These are phyloP conservation scores for Bipolaris bicolor DNA, from an alignment of 2,329 filamentous ascomycete genomes.

Conservation along the genomic window DNA sequence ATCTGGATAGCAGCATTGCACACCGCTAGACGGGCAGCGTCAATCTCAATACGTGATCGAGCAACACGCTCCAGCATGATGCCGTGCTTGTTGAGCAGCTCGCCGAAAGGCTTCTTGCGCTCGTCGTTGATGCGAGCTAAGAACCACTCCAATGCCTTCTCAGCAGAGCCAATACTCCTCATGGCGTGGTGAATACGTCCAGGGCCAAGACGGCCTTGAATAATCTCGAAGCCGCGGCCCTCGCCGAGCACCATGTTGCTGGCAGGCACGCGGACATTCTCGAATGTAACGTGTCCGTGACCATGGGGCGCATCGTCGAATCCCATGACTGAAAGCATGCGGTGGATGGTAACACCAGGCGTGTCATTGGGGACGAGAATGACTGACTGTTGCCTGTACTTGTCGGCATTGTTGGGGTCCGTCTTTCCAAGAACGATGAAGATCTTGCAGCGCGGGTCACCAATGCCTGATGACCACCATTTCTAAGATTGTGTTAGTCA, in stretches of 20 bases:
- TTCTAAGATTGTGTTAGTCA: slow-evolving; percentile 72
- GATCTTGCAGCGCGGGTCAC: slow-evolving; percentile 87
- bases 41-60: slow-evolving; percentile 89
- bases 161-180: slow-evolving; percentile 89
- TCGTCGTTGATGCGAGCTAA: slow-evolving; percentile 93
- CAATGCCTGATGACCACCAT: slow-evolving; percentile 98
- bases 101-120: slow-evolving; percentile 87
- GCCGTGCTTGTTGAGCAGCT: slow-evolving; percentile 84
- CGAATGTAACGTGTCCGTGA: slow-evolving; percentile 89
- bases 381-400: slow-evolving; percentile 92
- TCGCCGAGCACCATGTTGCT: slow-evolving; percentile 88
- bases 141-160: slow-evolving; percentile 93
- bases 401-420: slow-evolving; percentile 73
- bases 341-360: slow-evolving; percentile 87
- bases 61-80: slow-evolving; percentile 96
- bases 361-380: slow-evolving; percentile 82
- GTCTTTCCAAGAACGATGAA: slow-evolving; percentile 98
- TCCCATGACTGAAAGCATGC: slow-evolving; percentile 92
- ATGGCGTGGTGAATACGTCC: slow-evolving; percentile 98
- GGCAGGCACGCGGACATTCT: slow-evolving; percentile 85
- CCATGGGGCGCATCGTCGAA: slow-evolving; percentile 99
- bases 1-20: slow-evolving; percentile 96
- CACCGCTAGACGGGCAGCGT: slow-evolving; percentile 85
- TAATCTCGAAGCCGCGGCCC: slow-evolving; percentile 96
- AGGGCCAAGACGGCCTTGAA: slow-evolving; percentile 93